Evolutionary conservation across 1,284 basidiomycete species (phyloP).

Genomic region (Wolfiporia cocos): DNA sequence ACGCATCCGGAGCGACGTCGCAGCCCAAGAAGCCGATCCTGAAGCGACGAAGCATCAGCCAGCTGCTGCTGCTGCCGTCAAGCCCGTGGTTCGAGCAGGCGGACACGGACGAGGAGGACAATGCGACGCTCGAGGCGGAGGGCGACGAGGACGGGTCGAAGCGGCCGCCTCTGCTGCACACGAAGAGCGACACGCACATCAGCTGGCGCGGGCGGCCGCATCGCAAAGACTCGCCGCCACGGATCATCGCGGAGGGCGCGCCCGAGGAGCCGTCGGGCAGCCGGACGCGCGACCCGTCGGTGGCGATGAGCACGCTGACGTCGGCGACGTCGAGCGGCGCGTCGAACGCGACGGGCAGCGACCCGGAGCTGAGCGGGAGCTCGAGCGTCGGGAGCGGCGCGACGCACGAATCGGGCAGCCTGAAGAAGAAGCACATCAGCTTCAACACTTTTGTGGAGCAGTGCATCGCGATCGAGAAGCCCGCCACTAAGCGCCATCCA

Average conservation of each 20-base stretch:
- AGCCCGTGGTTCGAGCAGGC: constrained; percentile 53
- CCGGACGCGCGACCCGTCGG: constrained; percentile 5
- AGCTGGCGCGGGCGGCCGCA: constrained; percentile 47
- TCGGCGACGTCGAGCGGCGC: constrained; percentile 22
- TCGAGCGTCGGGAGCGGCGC: constrained; percentile 13
- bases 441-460: constrained; percentile 99
- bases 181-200: constrained; percentile 82
- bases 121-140: constrained; percentile 22
- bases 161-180: constrained; percentile 65
- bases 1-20: constrained; percentile 20
- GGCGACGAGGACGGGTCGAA: constrained; percentile 23
- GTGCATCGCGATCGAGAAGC: constrained; percentile 89
- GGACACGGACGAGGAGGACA: constrained; percentile 27
- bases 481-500: constrained; percentile 28
- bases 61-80: constrained; percentile 68
- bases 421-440: constrained; percentile 80
- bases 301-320: constrained; percentile 7
- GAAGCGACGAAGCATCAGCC: constrained; percentile 91
- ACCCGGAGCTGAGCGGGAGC: constrained; percentile 34
- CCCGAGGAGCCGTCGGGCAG: constrained; percentile 3
- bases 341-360: constrained; percentile 25
- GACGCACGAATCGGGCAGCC: background rate
- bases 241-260: constrained; percentile 33
- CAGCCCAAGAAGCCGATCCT: constrained; percentile 81
- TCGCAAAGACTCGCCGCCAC: constrained; percentile 63